These are phyloP conservation scores for Hypomyces perniciosus DNA, from an alignment of 2,329 filamentous ascomycete species.

Conservation along the genomic window DNA sequence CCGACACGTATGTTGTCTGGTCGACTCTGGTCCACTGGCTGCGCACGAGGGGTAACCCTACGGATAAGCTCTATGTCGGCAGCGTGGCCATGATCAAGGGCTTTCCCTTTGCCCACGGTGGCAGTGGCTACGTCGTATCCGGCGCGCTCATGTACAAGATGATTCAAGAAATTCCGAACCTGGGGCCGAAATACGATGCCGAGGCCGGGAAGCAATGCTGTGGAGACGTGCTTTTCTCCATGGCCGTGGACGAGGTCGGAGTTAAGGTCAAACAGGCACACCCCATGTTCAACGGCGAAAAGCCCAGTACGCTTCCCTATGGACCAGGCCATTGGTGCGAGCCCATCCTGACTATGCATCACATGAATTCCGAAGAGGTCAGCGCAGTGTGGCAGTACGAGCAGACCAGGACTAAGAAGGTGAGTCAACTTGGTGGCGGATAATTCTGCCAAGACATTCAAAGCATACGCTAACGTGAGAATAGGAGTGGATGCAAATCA, in stretches of 20 bases:
- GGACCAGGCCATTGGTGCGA: conserved; percentile 48
- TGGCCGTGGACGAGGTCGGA: conserved; percentile 40
- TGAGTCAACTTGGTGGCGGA: conserved; percentile 22
- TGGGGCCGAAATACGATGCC: conserved; percentile 42
- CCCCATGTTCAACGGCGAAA: conserved; percentile 53
- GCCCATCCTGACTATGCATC: conserved; percentile 52
- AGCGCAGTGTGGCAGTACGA: conserved; percentile 49
- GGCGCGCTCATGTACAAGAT: conserved; percentile 45
- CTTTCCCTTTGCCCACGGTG: conserved; percentile 50
- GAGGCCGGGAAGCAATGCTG: conserved; percentile 41
- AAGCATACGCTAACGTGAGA: not conserved
- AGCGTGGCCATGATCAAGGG: conserved; percentile 42
- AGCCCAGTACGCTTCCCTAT: conserved; percentile 45
- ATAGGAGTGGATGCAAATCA: conserved; percentile 39
- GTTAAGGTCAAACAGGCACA: conserved; percentile 38
- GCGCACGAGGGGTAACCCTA: conserved; percentile 34
- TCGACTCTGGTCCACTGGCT: conserved; percentile 47
- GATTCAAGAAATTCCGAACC: conserved; percentile 35
- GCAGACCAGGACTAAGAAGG: conserved; percentile 38
- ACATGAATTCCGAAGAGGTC: conserved; percentile 47
- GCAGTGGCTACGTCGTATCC: conserved; percentile 52
- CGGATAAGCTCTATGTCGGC: conserved; percentile 44
- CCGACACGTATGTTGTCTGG: conserved; percentile 54
- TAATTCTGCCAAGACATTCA: not conserved
- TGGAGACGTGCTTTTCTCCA: conserved; percentile 47